Percentiles rank a stretch among this genome's conserved stretches.
Conservation (phyloP, 106 monocot genomes). For the Xerophyta viscosa region DNA sequence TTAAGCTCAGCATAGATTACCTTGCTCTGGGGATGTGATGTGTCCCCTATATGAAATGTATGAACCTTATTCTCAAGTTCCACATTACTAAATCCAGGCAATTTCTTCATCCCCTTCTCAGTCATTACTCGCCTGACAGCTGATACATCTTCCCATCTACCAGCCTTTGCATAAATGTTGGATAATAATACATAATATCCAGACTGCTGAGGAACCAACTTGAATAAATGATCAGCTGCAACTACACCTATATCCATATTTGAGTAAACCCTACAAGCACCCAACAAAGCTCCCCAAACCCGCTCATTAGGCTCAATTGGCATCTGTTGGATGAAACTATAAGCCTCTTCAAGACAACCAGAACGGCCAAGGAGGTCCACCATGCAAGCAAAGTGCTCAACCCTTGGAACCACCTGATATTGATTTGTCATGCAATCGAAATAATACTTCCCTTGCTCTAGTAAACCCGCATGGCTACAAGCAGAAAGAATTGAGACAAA, state of each 20-base stretch:
- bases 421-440: slow-evolving; percentile 43
- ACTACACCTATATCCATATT: slow-evolving; percentile 52
- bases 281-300: slow-evolving; percentile 65
- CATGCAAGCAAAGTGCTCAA: slow-evolving; percentile 83
- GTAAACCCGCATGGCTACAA: slow-evolving; percentile 66
- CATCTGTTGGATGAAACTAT: slow-evolving; percentile 49
- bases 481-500: slow-evolving; percentile 73
- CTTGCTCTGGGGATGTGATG: slow-evolving; percentile 31
- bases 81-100: slow-evolving; percentile 58
- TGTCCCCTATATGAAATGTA: slow-evolving; percentile 53
- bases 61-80: slow-evolving; percentile 39
- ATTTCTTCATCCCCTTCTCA: slow-evolving; percentile 58
- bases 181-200: slow-evolving; percentile 84
- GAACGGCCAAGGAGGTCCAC: slow-evolving; percentile 72
- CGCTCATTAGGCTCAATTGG: slow-evolving; percentile 61
- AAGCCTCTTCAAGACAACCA: slow-evolving; percentile 57
- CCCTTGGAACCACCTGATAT: slow-evolving; percentile 44
- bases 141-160: slow-evolving; percentile 60
- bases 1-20: slow-evolving; percentile 49
- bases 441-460: slow-evolving; percentile 45
- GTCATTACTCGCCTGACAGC: slow-evolving; percentile 47
- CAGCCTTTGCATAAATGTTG: slow-evolving; percentile 73
- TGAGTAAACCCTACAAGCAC: slow-evolving; percentile 56
- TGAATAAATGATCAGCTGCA: slow-evolving; percentile 70
- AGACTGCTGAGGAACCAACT: slow-evolving; percentile 56